Conservation (phyloP, 179 eudicot species). For the Nepenthes alata region DNA sequence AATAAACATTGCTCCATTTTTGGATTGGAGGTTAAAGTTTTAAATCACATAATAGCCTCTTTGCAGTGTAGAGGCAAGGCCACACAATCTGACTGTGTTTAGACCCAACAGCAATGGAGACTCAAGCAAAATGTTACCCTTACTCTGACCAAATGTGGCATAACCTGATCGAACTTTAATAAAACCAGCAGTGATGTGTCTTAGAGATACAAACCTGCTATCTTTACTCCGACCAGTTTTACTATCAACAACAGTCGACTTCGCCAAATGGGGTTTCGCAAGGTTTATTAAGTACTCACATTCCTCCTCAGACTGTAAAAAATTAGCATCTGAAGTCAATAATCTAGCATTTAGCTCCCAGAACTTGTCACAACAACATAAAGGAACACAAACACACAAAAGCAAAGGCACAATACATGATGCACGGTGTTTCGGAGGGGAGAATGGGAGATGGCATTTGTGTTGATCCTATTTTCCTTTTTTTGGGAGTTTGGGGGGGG, state of each 20-base stretch:
- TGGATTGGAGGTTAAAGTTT: not conserved
- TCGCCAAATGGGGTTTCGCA: slow-evolving; percentile 70
- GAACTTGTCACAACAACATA: too few species aligned
- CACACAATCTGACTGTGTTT: too few species aligned
- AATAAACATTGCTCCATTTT: too few species aligned
- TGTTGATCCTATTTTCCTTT: too few species aligned
- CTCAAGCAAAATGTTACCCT: too few species aligned
- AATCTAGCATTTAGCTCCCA: not conserved
- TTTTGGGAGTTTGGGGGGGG: too few species aligned
- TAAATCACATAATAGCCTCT: too few species aligned
- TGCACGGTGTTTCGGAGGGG: too few species aligned
- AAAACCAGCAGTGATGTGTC: not conserved
- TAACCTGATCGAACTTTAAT: not conserved
- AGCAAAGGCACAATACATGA: not conserved
- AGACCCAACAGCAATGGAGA: too few species aligned
- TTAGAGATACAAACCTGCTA: slow-evolving; percentile 56
- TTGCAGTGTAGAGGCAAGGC: too few species aligned
- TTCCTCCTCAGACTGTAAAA: slow-evolving; percentile 73
- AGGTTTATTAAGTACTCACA: slow-evolving; percentile 72
- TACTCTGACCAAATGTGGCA: too few species aligned
- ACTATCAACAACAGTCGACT: slow-evolving; percentile 93
- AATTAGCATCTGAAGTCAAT: slow-evolving; percentile 7
- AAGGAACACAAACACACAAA: not conserved
- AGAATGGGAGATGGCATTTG: too few species aligned
- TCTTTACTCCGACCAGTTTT: slow-evolving; percentile 82